Percentiles rank a stretch among this genome's conserved stretches.
phyloP scores from a whole-genome alignment of 2,329 filamentous ascomycete genomes.

The Aspergillus hiratsukae region DNA sequence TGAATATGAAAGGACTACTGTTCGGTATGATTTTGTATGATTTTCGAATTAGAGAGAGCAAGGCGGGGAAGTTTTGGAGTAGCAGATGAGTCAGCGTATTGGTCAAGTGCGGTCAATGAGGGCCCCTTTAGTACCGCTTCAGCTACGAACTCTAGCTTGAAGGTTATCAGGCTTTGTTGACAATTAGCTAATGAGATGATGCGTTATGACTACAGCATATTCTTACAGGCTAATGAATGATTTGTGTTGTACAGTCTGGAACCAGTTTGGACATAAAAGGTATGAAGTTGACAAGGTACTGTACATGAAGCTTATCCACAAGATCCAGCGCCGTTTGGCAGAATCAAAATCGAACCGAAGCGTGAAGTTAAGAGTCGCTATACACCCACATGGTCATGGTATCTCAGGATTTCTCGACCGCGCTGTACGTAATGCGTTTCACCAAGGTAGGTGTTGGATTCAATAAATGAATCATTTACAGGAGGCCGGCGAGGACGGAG shows the following conservation, averaged over 20 bases:
- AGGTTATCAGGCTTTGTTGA: not conserved
- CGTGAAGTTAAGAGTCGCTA: slow-evolving; percentile 2
- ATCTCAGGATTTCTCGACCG: slow-evolving; percentile 1
- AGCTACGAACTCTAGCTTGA: not conserved
- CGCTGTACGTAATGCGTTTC: slow-evolving; percentile 3
- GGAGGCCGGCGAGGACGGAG: not conserved
- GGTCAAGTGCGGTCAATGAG: not conserved
- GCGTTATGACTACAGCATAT: not conserved
- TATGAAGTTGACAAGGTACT: slow-evolving; percentile 2
- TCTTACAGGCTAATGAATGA: not conserved
- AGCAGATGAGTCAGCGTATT: not conserved
- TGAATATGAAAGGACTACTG: slow-evolving; percentile 2
- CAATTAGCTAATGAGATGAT: not conserved
- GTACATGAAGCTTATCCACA: slow-evolving; percentile 1
- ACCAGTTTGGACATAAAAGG: not conserved
- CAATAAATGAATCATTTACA: slow-evolving; percentile 4
- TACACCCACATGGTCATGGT: slow-evolving; percentile 5
- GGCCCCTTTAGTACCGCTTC: not conserved
- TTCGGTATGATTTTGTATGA: slow-evolving; percentile 2
- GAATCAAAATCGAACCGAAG: slow-evolving; percentile 1
- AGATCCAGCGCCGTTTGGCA: slow-evolving; percentile 1
- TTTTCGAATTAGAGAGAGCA: not conserved
- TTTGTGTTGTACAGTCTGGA: not conserved
- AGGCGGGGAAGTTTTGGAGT: not conserved
- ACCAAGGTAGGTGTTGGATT: not conserved